These are phyloP conservation scores for Coemansia umbellata DNA, from an alignment of 192 early-diverging fungal genomes.

Conservation along the genomic window DNA sequence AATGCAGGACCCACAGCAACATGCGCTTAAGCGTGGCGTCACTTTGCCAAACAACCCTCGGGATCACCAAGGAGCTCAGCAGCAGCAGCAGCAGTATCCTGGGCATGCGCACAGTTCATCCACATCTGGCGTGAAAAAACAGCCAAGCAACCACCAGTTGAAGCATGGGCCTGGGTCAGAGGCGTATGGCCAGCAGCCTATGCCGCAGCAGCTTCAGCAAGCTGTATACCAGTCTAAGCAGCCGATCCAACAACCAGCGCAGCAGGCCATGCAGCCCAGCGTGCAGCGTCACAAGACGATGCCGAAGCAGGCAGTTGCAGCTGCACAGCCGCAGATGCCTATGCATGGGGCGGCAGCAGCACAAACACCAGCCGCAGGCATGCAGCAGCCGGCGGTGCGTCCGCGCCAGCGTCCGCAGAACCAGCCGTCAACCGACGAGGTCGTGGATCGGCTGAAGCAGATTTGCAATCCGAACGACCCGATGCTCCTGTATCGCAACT, in stretches of 20 bases:
- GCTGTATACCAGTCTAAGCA: slow-evolving; percentile 7
- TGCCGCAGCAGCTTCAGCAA: slow-evolving; percentile 14
- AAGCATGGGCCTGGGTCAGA: slow-evolving; percentile 27
- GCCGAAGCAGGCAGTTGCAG: slow-evolving; percentile 16
- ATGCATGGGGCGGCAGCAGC: slow-evolving; percentile 9
- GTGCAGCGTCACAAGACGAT: slow-evolving; percentile 41
- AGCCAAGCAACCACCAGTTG: slow-evolving; percentile 47
- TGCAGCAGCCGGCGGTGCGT: slow-evolving; percentile 30
- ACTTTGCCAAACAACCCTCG: slow-evolving; percentile 27
- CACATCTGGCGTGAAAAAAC: slow-evolving; percentile 22
- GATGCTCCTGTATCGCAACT: slow-evolving; percentile 76
- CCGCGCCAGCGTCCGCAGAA: slow-evolving; percentile 55
- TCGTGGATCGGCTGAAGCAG: slow-evolving; percentile 74
- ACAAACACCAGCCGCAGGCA: slow-evolving; percentile 9
- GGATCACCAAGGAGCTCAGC: slow-evolving; percentile 12
- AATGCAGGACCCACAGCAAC: slow-evolving; percentile 34
- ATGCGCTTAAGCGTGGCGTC: slow-evolving; percentile 35
- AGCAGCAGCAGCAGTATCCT: slow-evolving; percentile 14
- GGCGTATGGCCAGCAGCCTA: slow-evolving; percentile 29
- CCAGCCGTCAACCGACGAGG: slow-evolving; percentile 66
- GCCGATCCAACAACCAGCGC: slow-evolving; percentile 9
- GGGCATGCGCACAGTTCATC: slow-evolving; percentile 9
- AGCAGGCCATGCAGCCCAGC: slow-evolving; percentile 18
- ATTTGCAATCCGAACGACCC: slow-evolving; percentile 89
- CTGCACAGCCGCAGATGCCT: slow-evolving; percentile 12